phyloP scores from a whole-genome alignment of 1,284 basidiomycete genomes.

The Cystobasidiaceae sp. region DNA sequence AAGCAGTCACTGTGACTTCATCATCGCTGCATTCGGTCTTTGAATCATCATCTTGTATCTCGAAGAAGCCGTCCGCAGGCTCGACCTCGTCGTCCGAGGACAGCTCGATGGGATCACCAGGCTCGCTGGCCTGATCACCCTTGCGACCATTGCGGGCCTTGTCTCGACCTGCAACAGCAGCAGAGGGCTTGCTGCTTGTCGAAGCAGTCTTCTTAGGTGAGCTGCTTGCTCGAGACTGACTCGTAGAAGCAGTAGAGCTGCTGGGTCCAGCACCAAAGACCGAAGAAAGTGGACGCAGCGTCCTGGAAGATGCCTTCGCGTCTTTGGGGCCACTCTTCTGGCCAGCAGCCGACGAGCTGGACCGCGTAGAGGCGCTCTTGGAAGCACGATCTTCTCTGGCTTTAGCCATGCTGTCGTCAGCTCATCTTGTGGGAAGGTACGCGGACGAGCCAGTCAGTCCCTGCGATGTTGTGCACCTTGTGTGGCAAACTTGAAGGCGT shows the following conservation, averaged over 20 bases:
- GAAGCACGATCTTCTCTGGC: no score
- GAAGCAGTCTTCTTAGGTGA: background rate
- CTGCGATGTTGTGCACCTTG: no score
- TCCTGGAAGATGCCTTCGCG: no score
- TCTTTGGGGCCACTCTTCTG: background rate
- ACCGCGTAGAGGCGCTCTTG: no score
- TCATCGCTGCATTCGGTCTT: slow-evolving; percentile 10
- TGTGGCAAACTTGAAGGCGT: no score
- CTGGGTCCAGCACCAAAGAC: slow-evolving; percentile 8
- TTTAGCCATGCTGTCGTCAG: no score
- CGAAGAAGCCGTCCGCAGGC: background rate
- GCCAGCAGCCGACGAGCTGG: no score
- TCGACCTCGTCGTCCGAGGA: slow-evolving; percentile 11
- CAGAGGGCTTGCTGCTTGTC: background rate
- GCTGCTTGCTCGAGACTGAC: background rate
- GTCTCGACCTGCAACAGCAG: background rate
- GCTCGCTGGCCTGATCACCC: background rate
- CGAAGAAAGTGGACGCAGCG: slow-evolving; percentile 4
- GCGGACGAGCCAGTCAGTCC: no score
- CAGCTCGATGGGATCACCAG: slow-evolving; percentile 22
- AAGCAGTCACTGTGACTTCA: slow-evolving; percentile 4
- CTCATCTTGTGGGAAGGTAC: no score
- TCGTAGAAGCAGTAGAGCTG: background rate
- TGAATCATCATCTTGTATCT: background rate
- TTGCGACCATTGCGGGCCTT: background rate